These are phyloP conservation scores for Brassica balearica DNA, from an alignment of 441 rosid genomes.

Conservation along the genomic window DNA sequence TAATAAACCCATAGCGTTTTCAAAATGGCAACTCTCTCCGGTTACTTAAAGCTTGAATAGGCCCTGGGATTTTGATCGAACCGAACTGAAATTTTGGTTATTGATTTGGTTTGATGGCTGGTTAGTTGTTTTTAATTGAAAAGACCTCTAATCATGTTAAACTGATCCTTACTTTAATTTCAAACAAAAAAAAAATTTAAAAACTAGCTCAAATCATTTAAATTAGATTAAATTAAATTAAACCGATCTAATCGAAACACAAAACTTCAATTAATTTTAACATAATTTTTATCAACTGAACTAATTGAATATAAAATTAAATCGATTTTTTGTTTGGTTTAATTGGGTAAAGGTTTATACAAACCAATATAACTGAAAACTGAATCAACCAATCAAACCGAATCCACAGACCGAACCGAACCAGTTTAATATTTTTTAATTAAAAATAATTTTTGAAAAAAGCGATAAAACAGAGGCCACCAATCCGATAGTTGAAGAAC, in stretches of 20 bases:
- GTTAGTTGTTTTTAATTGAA: not conserved
- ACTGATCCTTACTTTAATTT: not conserved
- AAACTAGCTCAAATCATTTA: not conserved
- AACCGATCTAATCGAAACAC: not conserved
- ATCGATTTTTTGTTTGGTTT: not conserved
- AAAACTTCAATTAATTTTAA: not conserved
- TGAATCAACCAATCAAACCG: not conserved
- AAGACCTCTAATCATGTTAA: not conserved
- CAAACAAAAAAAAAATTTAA: not conserved
- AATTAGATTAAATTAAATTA: not conserved
- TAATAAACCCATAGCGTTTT: no score
- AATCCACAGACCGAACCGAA: slow-evolving; percentile 1
- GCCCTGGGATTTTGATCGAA: no score
- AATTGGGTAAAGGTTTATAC: not conserved
- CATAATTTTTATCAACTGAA: not conserved
- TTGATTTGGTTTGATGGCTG: not conserved
- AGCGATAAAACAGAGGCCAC: slow-evolving; percentile 41
- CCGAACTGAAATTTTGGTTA: not conserved
- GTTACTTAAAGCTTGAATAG: no score
- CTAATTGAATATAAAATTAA: not conserved
- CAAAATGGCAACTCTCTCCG: no score
- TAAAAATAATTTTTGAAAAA: not conserved
- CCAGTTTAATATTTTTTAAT: not conserved
- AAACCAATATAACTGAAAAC: not conserved
- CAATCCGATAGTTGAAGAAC: slow-evolving; percentile 30